Percentiles rank a stretch among this genome's conserved stretches.
Conservation (phyloP, 306 rosid genomes). For the Biancaea sappan region DNA sequence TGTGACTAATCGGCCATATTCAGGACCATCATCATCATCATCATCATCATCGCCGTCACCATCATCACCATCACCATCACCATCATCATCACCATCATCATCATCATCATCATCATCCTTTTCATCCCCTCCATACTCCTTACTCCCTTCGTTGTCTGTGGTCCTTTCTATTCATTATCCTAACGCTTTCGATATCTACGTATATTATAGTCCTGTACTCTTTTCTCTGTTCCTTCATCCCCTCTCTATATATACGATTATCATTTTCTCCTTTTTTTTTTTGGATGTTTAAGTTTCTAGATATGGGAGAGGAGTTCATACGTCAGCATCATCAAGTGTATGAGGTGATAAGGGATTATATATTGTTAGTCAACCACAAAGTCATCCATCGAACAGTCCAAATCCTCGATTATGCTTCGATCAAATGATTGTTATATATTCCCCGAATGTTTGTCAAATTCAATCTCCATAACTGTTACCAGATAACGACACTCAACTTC, state of each 20-base stretch:
- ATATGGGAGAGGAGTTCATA: conserved; percentile 24
- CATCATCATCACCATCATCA: no score
- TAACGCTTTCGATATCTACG: conserved; percentile 34
- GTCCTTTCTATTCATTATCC: conserved; percentile 49
- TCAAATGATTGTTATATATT: conserved; percentile 6
- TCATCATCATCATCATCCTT: no score
- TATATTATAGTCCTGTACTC: neutral
- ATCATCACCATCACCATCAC: no score
- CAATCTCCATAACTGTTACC: neutral
- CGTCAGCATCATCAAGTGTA: conserved; percentile 27
- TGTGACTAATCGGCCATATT: conserved; percentile 1
- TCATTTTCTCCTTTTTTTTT: no score
- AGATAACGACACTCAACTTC: neutral
- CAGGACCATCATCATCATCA: conserved; percentile 41
- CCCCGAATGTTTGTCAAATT: neutral
- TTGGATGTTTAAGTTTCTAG: neutral
- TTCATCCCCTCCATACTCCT: no score
- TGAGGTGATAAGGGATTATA: conserved; percentile 29
- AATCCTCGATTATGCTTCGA: conserved; percentile 13
- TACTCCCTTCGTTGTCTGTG: conserved; percentile 31
- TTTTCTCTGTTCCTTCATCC: neutral
- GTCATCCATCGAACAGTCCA: conserved; percentile 8
- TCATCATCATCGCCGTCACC: no score
- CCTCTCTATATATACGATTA: no score
- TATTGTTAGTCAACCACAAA: conserved; percentile 14